A percentile compares a stretch with the other conserved stretches of the same genome.
Evolutionary conservation across 2,329 filamentous ascomycete species (phyloP).

Genomic region (Aspergillus glaucus): DNA sequence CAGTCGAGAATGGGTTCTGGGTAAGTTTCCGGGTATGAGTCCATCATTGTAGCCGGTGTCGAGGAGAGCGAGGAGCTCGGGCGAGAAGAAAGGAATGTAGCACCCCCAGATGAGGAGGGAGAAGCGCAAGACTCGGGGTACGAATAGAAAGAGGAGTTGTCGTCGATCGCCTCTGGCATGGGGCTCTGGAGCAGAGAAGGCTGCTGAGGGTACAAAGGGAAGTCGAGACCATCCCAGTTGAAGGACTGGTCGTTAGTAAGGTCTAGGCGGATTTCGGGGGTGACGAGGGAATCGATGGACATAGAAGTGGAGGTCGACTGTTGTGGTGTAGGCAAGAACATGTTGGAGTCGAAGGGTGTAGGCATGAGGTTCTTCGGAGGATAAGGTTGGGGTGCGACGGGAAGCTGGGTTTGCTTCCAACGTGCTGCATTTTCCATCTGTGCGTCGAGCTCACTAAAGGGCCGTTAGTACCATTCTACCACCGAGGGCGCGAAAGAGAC

Average conservation of each 20-base stretch:
- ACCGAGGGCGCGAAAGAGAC: background rate
- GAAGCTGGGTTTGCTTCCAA: slow-evolving; percentile 21
- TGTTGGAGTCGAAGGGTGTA: slow-evolving; percentile 16
- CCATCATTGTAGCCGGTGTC: slow-evolving; percentile 28
- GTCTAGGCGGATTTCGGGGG: slow-evolving; percentile 27
- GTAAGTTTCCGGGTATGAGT: slow-evolving; percentile 17
- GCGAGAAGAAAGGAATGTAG: slow-evolving; percentile 26
- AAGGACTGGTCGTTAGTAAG: slow-evolving; percentile 24
- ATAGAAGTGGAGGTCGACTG: slow-evolving; percentile 28
- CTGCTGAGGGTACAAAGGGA: slow-evolving; percentile 24
- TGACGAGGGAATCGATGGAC: slow-evolving; percentile 32
- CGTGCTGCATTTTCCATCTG: slow-evolving; percentile 23
- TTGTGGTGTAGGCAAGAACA: slow-evolving; percentile 20
- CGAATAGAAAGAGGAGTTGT: slow-evolving; percentile 35
- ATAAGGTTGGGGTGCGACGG: slow-evolving; percentile 14
- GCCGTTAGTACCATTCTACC: slow-evolving; percentile 4
- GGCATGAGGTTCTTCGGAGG: slow-evolving; percentile 14
- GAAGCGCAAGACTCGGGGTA: slow-evolving; percentile 41
- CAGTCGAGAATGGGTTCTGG: slow-evolving; percentile 27
- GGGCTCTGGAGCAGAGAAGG: slow-evolving; percentile 24
- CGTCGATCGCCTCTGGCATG: slow-evolving; percentile 33
- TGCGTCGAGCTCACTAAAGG: slow-evolving; percentile 29
- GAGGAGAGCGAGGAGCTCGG: slow-evolving; percentile 28
- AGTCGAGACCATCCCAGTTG: slow-evolving; percentile 32
- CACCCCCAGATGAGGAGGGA: slow-evolving; percentile 32